Base-by-base conservation (phyloP, 345 rosid species). In the Passiflora organensis region DNA sequence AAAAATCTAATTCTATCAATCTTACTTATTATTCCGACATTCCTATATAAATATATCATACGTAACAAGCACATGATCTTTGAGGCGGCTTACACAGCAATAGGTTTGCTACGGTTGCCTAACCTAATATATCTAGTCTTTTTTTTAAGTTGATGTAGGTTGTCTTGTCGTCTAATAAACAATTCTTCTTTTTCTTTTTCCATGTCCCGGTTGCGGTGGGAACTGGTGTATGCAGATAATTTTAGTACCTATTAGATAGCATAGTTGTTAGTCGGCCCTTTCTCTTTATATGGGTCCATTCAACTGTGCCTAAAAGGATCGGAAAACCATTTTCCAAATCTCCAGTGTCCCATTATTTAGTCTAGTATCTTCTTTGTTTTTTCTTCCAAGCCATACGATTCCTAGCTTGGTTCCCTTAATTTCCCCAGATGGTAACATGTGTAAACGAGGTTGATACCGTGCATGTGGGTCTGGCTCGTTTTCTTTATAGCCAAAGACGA, bases 391-490 rank as follows among this genome's bases (percentile, higher is more conserved):
- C 20, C 10, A 17, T 15, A 11, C 10, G 20, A 6, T 37, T 36
- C 13, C 5, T 3, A 6, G 6, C 17, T 39, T 6, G 36, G 10
- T 14, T 55, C 18, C 6, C 47, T 22, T 22, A 17, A 36, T 19
- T 36, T 25, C 15, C 6, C 17, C 36, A n/a, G 50, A 39, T 12
- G 25, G 16, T 56, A 25, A 42, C 60, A 56, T 56, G 60, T 56
- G 60, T n/a, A 56, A 42, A 56, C 43, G 10, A 56, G n/a, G n/a
- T 56, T 25, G 32, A 37, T 8, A 28, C 16, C 1, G 6, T 21
- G 48, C 60, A 56, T 16, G 50, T 56, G 41, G 43, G 17, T 2
- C 37, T 43, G 14, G 43, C 49, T 18, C 28, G 10, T 28, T 43
- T 44, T 44, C 48, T 44, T 1, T 0, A 0, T 18, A 11, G 20